phyloP scores from a whole-genome alignment of 1,139 yeast genomes.

The Pichia sp. region DNA sequence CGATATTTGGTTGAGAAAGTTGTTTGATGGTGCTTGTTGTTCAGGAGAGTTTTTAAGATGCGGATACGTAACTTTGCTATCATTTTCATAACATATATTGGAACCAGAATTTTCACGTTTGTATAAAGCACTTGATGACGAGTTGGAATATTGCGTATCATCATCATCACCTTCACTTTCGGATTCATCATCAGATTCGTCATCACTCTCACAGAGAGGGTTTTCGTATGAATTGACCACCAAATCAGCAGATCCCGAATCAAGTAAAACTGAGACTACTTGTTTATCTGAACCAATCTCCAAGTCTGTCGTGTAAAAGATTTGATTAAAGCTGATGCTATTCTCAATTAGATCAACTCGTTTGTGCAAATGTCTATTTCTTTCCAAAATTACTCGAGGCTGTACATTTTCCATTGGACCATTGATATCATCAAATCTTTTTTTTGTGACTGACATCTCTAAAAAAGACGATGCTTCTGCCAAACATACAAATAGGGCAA shows the following conservation, averaged over 20 bases:
- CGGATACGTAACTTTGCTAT: too few relatives aligned
- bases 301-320: constrained; percentile 33
- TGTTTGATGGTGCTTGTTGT: not conserved
- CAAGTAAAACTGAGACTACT: constrained; percentile 41
- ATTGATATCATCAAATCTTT: not conserved
- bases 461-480: too few relatives aligned
- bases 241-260: constrained; percentile 58
- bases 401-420: too few relatives aligned
- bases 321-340: constrained; percentile 11
- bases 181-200: not conserved
- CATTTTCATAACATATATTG: not conserved
- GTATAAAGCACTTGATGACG: not conserved
- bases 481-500: too few relatives aligned
- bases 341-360: too few relatives aligned
- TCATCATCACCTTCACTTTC: not conserved
- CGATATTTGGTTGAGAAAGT: not conserved
- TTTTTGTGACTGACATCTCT: too few relatives aligned
- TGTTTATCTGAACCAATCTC: constrained; percentile 47
- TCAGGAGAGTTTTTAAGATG: not conserved
- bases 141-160: not conserved
- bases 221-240: constrained; percentile 34
- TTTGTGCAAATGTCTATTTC: too few relatives aligned
- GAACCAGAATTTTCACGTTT: not conserved
- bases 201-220: constrained; percentile 1
- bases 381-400: too few relatives aligned